Percentiles rank a stretch among this genome's conserved stretches.
Evolutionary conservation across 2,329 filamentous ascomycete genomes (phyloP).

Genomic region (Epichloe scottii): DNA sequence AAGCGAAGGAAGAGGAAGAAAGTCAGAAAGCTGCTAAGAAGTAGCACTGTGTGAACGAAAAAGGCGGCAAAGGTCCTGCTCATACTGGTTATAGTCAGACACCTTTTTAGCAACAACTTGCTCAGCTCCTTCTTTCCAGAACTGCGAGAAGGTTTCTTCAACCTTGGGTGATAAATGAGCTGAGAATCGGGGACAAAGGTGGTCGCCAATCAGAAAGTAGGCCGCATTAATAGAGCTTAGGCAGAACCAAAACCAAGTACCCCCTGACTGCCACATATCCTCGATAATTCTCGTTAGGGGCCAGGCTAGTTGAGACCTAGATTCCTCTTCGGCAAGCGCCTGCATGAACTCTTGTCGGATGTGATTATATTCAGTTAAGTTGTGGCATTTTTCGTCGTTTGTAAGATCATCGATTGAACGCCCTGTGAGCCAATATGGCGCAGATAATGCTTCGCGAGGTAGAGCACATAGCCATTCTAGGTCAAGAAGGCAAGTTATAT

Average conservation of each 20-base stretch:
- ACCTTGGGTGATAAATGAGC: background rate
- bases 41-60: background rate
- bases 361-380: slow-evolving; percentile 6
- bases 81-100: background rate
- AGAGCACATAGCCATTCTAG: slow-evolving; percentile 22
- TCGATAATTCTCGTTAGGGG: background rate
- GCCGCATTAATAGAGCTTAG: slow-evolving; percentile 1
- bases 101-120: background rate
- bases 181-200: slow-evolving; percentile 1
- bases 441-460: slow-evolving; percentile 9
- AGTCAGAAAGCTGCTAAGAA: too few relatives aligned
- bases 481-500: slow-evolving; percentile 21
- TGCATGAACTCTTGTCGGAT: slow-evolving; percentile 11
- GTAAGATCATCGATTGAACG: slow-evolving; percentile 9
- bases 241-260: slow-evolving; percentile 4
- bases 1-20: too few relatives aligned
- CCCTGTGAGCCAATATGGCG: slow-evolving; percentile 13
- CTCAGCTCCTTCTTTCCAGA: background rate
- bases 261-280: slow-evolving; percentile 3
- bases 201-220: slow-evolving; percentile 1
- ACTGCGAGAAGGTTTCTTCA: background rate
- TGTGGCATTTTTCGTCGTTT: background rate
- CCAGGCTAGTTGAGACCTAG: background rate
- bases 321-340: slow-evolving; percentile 9
- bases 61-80: background rate